A percentile compares a stretch with the other conserved stretches of the same genome.
Evolutionary conservation across 2,329 filamentous ascomycete genomes (phyloP).

Genomic region (Myrmaecium sp.): DNA sequence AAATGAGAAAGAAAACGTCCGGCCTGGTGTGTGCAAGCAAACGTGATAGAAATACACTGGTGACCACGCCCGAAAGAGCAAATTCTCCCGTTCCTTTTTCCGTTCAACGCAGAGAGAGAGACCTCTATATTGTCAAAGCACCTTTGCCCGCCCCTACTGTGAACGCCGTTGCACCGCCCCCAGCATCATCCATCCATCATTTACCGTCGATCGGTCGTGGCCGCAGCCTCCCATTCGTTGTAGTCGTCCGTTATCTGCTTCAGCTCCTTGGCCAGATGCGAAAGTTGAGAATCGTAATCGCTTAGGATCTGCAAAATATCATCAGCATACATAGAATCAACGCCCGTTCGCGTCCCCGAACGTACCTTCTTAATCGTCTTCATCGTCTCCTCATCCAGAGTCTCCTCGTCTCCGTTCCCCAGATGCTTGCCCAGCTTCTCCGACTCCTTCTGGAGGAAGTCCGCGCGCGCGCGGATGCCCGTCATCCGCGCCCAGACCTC

Average conservation of each 20-base stretch:
- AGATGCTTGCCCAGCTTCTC: conserved; percentile 44
- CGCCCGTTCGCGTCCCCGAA: background rate
- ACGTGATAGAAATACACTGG: too few species aligned
- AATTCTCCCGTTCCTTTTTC: too few species aligned
- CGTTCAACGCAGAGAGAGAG: too few species aligned
- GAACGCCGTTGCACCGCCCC: too few species aligned
- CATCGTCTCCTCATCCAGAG: conserved; percentile 53
- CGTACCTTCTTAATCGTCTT: conserved; percentile 58
- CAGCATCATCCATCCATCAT: too few species aligned
- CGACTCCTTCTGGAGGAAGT: conserved; percentile 55
- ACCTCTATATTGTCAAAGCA: too few species aligned
- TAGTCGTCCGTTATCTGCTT: conserved; percentile 42
- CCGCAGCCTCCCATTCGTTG: conserved; percentile 31
- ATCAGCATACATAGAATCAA: conserved; percentile 2
- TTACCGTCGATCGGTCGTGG: conserved; percentile 2
- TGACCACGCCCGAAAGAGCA: too few species aligned
- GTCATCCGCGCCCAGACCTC: conserved; percentile 76
- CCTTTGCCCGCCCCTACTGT: too few species aligned
- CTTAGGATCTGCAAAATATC: conserved; percentile 45
- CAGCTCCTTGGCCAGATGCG: conserved; percentile 53
- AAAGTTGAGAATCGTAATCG: conserved; percentile 65
- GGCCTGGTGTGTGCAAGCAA: too few species aligned
- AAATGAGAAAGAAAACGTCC: too few species aligned
- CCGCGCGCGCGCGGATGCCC: conserved; percentile 54
- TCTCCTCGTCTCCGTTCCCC: conserved; percentile 29